Conservation (phyloP, 1,284 basidiomycete genomes). For the Malassezia japonica region DNA sequence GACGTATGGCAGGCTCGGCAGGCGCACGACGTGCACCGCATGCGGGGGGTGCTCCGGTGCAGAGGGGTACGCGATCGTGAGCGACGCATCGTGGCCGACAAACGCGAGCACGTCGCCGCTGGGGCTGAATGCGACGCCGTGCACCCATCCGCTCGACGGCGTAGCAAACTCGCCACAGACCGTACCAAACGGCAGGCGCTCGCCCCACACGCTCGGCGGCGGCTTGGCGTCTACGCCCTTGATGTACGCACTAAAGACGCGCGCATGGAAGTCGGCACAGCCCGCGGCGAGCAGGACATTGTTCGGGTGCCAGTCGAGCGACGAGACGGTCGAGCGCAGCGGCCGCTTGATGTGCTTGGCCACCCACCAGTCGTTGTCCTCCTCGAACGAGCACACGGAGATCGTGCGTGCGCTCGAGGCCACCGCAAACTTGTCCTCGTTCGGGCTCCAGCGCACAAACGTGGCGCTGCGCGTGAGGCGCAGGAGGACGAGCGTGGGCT, state of each 20-base stretch:
- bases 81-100: conserved; percentile 53
- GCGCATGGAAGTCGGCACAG: conserved; percentile 85
- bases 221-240: conserved; percentile 95
- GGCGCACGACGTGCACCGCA: conserved; percentile 38
- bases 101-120: conserved; percentile 86
- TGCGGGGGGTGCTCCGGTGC: conserved; percentile 37
- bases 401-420: conserved; percentile 69
- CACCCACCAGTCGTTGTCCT: conserved; percentile 92
- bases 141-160: conserved; percentile 90
- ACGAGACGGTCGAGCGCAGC: conserved; percentile 79
- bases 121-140: conserved; percentile 87
- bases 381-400: conserved; percentile 45
- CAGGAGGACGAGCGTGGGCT: conserved; percentile 90
- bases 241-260: conserved; percentile 97
- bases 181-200: conserved; percentile 93
- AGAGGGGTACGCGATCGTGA: conserved; percentile 42
- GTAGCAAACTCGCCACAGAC: conserved; percentile 86
- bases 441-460: conserved; percentile 87
- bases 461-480: conserved; percentile 94
- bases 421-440: conserved; percentile 97
- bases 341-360: conserved; percentile 96
- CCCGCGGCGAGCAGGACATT: conserved; percentile 89
- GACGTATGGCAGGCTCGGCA: conserved; percentile 43
- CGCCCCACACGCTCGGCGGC: conserved; percentile 84
- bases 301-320: conserved; percentile 95